Base-by-base conservation (phyloP, 2,329 filamentous ascomycete species). In the Neofusicoccum umdonicola region DNA sequence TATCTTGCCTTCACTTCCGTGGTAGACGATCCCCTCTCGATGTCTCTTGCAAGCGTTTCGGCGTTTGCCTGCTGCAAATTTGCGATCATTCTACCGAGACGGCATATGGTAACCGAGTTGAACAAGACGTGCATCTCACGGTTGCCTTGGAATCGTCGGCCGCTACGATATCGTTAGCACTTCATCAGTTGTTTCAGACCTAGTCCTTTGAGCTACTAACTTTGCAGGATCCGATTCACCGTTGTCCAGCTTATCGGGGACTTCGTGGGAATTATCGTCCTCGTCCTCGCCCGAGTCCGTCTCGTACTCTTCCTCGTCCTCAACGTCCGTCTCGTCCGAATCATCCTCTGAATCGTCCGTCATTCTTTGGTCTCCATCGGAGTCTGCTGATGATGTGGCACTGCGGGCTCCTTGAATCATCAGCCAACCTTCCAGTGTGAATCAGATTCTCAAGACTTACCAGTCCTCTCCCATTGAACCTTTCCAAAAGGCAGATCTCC, bases 61-160 rank as follows among this genome's bases (percentile, higher is more conserved):
- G 56, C 56, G 4, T 15, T 34, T 3, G 31, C 17, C 22, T 60
- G 56, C 22, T 60, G 42, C 3, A 60, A 42, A n/a, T 35, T 48
- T 7, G 56, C 31, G n/a, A 60, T 60, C 42, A 60, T 12, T 3
- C 56, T 9, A 2, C 42, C 41, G 3, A 60, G 31, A 1, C 56
- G 56, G 6, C 56, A 47, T 8, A 60, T 12, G 1, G 56, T 60
- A 42, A 60, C 56, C 5, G 42, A 47, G 17, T 35, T 60, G 31
- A 47, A 45, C 41, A 60, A 44, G 11, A 47, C 31, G 17, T 60
- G 56, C 56, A 60, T 60, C 56, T 60, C 27, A 8, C 56, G 56
- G 1, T n/a, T 60, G 6, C 56, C 9, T 5, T 47, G 31, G 6
- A 60, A 35, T 22, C 56, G n/a, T 19, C 8, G 56, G 11, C 56